Evolutionary conservation across 2,329 filamentous ascomycete genomes (phyloP).

Genomic region (Arthrobotrys iridis): DNA sequence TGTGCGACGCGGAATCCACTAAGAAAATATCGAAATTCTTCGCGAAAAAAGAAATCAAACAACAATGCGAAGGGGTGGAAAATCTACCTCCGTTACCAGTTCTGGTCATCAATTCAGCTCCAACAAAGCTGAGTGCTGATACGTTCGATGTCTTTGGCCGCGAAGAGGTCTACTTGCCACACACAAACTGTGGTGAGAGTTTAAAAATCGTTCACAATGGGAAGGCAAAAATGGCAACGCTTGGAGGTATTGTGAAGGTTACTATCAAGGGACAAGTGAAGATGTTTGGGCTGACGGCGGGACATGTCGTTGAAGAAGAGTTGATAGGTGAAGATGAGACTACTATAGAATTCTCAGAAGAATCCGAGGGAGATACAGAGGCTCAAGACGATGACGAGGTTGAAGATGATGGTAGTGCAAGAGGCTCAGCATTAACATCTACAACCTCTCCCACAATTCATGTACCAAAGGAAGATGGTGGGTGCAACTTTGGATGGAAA

Average conservation of each 20-base stretch:
- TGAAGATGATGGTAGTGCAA: neutral
- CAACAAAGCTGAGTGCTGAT: neutral
- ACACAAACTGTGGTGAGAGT: constrained; percentile 29
- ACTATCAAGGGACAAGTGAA: neutral
- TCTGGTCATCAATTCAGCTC: constrained; percentile 19
- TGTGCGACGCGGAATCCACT: constrained; percentile 53
- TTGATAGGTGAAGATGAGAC: neutral
- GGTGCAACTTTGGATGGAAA: constrained; percentile 22
- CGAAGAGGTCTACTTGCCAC: neutral
- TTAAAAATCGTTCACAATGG: constrained; percentile 27
- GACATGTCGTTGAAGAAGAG: constrained; percentile 13
- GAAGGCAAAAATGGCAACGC: constrained; percentile 27
- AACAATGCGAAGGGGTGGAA: constrained; percentile 32
- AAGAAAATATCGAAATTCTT: constrained; percentile 56
- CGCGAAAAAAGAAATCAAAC: constrained; percentile 39
- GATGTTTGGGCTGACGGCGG: constrained; percentile 30
- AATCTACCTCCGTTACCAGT: constrained; percentile 29
- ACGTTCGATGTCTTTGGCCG: constrained; percentile 10
- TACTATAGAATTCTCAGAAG: neutral
- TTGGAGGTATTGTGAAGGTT: constrained; percentile 33
- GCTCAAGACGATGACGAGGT: constrained; percentile 6
- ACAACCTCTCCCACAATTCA: constrained; percentile 7
- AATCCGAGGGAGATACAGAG: neutral
- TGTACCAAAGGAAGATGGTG: constrained; percentile 24
- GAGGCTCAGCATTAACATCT: neutral